These are phyloP conservation scores for Dendrobium catenatum DNA, from an alignment of 106 monocot genomes.

Conservation along the genomic window DNA sequence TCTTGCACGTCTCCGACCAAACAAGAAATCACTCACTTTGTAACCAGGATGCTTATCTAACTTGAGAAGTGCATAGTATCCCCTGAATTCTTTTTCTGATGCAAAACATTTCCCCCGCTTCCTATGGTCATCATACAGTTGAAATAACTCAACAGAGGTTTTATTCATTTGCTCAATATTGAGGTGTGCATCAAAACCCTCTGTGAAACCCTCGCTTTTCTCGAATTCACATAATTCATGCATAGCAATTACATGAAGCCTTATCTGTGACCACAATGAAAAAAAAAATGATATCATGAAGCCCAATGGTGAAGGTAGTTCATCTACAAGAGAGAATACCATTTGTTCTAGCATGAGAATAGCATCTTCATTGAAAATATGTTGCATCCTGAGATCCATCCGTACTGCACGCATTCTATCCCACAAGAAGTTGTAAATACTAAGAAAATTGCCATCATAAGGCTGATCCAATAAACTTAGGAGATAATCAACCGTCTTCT, in stretches of 20 bases:
- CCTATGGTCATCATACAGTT: constrained; percentile 95
- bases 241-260: constrained; percentile 93
- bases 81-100: constrained; percentile 92
- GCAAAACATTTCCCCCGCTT: constrained; percentile 45
- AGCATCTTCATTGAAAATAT: constrained; percentile 75
- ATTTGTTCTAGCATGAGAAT: constrained; percentile 97
- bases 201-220: constrained; percentile 93
- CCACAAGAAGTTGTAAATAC: constrained; percentile 95
- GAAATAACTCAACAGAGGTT: constrained; percentile 94
- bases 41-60: constrained; percentile 96
- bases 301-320: neutral
- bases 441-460: constrained; percentile 65
- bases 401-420: constrained; percentile 94
- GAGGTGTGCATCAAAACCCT: constrained; percentile 97
- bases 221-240: constrained; percentile 92
- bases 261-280: constrained; percentile 51
- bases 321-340: constrained; percentile 32
- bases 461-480: constrained; percentile 70
- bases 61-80: constrained; percentile 97
- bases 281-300: constrained; percentile 1
- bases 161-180: constrained; percentile 99
- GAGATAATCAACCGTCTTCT: constrained; percentile 85
- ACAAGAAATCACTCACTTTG: constrained; percentile 42
- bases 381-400: constrained; percentile 99
- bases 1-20: neutral